These are phyloP conservation scores for Phlegmacium glaucopus DNA, from an alignment of 768 basidiomycete species.

Conservation along the genomic window DNA sequence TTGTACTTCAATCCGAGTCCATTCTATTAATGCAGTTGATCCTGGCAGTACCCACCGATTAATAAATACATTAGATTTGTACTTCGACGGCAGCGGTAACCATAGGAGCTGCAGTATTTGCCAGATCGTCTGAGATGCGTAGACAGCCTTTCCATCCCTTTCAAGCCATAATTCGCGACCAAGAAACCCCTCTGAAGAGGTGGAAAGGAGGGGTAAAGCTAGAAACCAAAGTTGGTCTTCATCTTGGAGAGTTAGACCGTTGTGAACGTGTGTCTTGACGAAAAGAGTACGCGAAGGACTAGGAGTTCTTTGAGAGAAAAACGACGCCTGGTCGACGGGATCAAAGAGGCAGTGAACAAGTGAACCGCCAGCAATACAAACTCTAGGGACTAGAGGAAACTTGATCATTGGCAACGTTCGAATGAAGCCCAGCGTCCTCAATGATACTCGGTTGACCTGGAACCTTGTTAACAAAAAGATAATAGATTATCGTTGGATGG, in stretches of 20 bases:
- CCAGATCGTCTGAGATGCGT: conserved; percentile 50
- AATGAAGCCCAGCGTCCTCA: neutral
- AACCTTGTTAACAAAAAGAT: conserved; percentile 6
- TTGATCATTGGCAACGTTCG: neutral
- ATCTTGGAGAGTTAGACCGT: conserved; percentile 7
- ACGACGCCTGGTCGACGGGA: too few species aligned
- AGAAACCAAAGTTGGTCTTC: conserved; percentile 23
- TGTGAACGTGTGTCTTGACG: conserved; percentile 1
- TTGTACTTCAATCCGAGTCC: too few species aligned
- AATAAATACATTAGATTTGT: too few species aligned
- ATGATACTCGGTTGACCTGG: neutral
- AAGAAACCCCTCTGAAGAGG: conserved; percentile 26
- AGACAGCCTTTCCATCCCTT: conserved; percentile 40
- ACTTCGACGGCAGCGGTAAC: conserved; percentile 47
- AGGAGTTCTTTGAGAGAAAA: conserved; percentile 1
- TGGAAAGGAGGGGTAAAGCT: conserved; percentile 23
- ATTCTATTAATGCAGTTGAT: too few species aligned
- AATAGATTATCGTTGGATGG: too few species aligned
- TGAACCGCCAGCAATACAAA: too few species aligned
- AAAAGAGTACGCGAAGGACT: conserved; percentile 10
- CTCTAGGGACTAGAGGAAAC: too few species aligned
- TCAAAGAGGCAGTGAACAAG: too few species aligned
- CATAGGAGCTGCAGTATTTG: conserved; percentile 49
- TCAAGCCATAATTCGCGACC: conserved; percentile 48
- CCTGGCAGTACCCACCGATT: too few species aligned